Base-by-base conservation (phyloP, 2,329 filamentous ascomycete genomes). In the Sarocladium strictum region DNA sequence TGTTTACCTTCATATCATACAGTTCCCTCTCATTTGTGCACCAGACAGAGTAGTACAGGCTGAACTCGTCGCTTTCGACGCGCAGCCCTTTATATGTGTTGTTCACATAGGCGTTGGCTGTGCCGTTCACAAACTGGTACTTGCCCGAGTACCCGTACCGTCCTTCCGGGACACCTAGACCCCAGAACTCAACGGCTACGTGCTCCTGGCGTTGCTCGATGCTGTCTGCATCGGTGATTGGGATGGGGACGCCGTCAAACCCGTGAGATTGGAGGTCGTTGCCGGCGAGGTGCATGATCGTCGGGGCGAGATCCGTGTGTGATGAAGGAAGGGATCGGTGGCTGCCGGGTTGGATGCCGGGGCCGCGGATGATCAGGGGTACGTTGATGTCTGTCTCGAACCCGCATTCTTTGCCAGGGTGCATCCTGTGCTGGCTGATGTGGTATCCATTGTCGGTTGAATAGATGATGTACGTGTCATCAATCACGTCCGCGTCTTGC, bases 11-110 rank as follows among this genome's bases (percentile, higher is more conserved):
- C 33, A 85, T 60, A 23, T 81, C 71, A 58, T 79, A 81, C 1
- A 77, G 67, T 57, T 80, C 75, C 19, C 74, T 69, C 57, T 66
- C 63, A 33, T 76, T 75, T 3, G 68, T 77, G 61, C 79, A 83
- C 78, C 78, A 81, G 1, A 81, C 76, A 0, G 75, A 76, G 58
- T 84, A 84, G 58, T 79, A 77, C 2, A 83, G 60, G 55, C 73
- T 79, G 56, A 82, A 84, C 1, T 67, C 66, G 1, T 73, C 60
- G 0, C 69, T 67, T 1, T 76, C 65, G 0, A 83, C 59, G 1
- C 80, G 73, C 0, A 83, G 53, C 0, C 68, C 72, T 57, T 83
- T 83, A 68, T 81, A 83, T 0, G 78, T 82, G 61, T 83, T 82
- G 56, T 71, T 72, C 6, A 56, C 54, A 35, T 55, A 60, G 40